Base-by-base conservation (phyloP, 140 eudicot species). In the Ambrosia hybrid region DNA sequence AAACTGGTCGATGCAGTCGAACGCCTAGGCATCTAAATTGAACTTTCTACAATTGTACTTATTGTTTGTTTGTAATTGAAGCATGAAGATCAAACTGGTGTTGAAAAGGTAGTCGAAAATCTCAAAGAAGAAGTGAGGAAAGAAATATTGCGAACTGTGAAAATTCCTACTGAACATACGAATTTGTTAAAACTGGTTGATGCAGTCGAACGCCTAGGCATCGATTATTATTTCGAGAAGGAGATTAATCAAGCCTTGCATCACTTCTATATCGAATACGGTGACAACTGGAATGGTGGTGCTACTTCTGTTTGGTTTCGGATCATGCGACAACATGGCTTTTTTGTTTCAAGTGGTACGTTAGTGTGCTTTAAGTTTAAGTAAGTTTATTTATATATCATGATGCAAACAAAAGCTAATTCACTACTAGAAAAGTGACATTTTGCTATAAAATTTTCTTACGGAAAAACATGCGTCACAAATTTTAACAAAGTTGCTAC, bases 241-340 rank as follows among this genome's bases (percentile, higher is more conserved):
- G 57, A 66, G 39, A 17, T 66, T 10, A 43, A 45, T 45, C 38
- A 66, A 45, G 57, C 17, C 10, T 9, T 66, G 39, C 71, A 66
- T 16, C 39, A 45, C 53, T 15, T 66, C 5, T 41, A 64, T 39
- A 21, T 38, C 8, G 34, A 13, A 6, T 64, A 64, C 0, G 51
- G 51, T 14, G 52, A 64, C 39, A 17, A 66, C 9, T 66, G 71
- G 71, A 45, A 17, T 1, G 71, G 71, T 66, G 38, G 16, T 21
- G 57, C 37, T 4, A 45, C 39, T 16, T 17, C 71, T 10, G 38
- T 66, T 17, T 66, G 71, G 71, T 66, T 66, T 45, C 71, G 71
- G 17, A 16, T 66, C 71, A 43, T 66, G 57, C 71, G 71, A 17
- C 55, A 46, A 4, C 71, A 66, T 43, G 71, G 71, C 57, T 66